Conservation (phyloP, 208 protist genomes). For the Crithidia expoeki region DNA sequence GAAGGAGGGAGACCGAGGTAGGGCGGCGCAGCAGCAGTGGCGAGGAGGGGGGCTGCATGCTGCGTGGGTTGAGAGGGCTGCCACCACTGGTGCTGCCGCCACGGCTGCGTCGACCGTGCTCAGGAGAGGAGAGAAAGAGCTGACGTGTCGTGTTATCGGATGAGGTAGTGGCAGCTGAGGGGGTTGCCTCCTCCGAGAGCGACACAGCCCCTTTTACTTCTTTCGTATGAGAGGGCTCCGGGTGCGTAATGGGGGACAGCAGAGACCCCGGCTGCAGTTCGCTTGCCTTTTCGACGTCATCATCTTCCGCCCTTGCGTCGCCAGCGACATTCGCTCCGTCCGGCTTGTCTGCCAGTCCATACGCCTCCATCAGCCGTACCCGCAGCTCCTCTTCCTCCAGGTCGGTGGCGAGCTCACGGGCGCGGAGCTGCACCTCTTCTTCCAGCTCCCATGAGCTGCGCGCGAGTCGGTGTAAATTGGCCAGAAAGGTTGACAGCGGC, state of each 20-base stretch:
- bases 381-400: constrained; percentile 48
- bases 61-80: neutral
- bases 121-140: constrained; percentile 31
- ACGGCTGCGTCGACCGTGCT: constrained; percentile 35
- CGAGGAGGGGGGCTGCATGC: neutral
- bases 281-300: neutral
- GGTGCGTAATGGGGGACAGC: constrained; percentile 4
- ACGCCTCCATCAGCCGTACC: constrained; percentile 18
- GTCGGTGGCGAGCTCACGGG: constrained; percentile 49
- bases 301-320: neutral
- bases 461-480: constrained; percentile 37
- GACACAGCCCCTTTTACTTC: constrained; percentile 5
- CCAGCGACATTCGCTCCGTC: neutral
- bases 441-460: constrained; percentile 42
- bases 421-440: constrained; percentile 52
- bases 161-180: constrained; percentile 6
- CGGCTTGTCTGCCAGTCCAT: neutral
- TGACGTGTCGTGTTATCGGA: constrained; percentile 24
- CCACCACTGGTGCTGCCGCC: constrained; percentile 5
- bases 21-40: constrained; percentile 7
- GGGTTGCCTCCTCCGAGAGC: constrained; percentile 8
- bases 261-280: neutral
- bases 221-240: neutral
- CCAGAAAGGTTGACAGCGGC: constrained; percentile 61
- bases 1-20: constrained; percentile 12